Evolutionary conservation across 2,329 filamentous ascomycete species (phyloP).

Genomic region (Venturia nashicola): DNA sequence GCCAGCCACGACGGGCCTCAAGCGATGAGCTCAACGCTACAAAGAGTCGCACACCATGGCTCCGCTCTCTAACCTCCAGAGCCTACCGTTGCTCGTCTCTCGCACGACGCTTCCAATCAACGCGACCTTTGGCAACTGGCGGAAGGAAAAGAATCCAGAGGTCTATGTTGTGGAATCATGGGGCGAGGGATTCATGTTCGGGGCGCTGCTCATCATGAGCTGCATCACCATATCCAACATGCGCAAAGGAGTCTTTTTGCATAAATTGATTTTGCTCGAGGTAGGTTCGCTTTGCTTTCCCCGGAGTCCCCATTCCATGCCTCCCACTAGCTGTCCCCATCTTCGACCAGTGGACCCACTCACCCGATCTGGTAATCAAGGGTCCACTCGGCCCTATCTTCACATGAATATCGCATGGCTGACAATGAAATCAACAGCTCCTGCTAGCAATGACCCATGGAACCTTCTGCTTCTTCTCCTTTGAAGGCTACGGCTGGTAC

Average conservation of each 20-base stretch:
- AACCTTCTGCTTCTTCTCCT: conserved; percentile 44
- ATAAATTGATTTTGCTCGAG: conserved; percentile 39
- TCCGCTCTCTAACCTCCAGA: neutral
- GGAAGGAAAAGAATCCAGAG: neutral
- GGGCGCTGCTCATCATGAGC: conserved; percentile 29
- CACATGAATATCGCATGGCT: neutral
- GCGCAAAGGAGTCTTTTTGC: conserved; percentile 33
- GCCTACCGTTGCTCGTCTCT: neutral
- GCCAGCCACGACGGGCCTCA: neutral
- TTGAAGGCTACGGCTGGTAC: conserved; percentile 50
- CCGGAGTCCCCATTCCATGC: neutral
- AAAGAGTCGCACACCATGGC: neutral
- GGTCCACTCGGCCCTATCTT: neutral
- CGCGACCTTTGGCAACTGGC: conserved; percentile 8
- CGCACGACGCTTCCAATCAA: neutral
- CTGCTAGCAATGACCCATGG: conserved; percentile 44
- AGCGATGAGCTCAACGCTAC: neutral
- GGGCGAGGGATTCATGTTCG: conserved; percentile 9
- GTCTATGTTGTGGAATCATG: conserved; percentile 7
- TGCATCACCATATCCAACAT: conserved; percentile 38
- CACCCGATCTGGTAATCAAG: neutral
- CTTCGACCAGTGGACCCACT: neutral
- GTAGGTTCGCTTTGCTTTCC: conserved; percentile 17
- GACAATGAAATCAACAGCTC: conserved; percentile 25
- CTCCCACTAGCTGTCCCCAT: neutral